These are phyloP conservation scores for Trypanosomatidae sp. DNA, from an alignment of 208 protist species.

Conservation along the genomic window DNA sequence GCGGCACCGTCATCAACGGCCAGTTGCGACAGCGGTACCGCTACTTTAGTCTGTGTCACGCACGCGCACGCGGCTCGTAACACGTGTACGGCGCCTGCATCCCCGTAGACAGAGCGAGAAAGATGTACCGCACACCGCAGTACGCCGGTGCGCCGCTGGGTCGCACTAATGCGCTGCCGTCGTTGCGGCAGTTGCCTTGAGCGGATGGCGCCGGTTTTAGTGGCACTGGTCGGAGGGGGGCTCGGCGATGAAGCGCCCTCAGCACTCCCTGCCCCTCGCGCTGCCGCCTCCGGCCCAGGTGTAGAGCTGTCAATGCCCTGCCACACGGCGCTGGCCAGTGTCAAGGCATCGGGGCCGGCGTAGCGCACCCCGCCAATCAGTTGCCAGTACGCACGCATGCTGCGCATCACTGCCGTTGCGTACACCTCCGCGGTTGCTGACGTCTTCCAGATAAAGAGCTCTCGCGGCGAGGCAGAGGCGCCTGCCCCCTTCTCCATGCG, in stretches of 20 bases:
- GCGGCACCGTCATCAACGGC: neutral
- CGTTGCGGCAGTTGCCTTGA: neutral
- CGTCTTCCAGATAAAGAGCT: conserved; percentile 14
- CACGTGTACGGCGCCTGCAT: conserved; percentile 21
- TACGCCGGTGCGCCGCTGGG: conserved; percentile 20
- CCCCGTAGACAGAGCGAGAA: conserved; percentile 26
- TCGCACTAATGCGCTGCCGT: conserved; percentile 2
- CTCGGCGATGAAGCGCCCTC: neutral
- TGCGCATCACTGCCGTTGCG: conserved; percentile 19
- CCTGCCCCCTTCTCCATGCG: neutral
- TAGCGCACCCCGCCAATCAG: conserved; percentile 38
- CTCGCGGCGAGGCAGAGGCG: conserved; percentile 1
- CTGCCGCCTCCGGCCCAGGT: neutral
- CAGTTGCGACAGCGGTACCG: conserved; percentile 8
- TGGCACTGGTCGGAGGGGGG: neutral
- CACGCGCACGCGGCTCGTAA: conserved; percentile 34
- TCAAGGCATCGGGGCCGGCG: conserved; percentile 14
- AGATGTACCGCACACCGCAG: conserved; percentile 31
- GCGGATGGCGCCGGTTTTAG: neutral
- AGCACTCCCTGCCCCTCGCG: neutral
- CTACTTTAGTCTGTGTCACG: conserved; percentile 10
- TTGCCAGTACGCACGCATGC: conserved; percentile 20
- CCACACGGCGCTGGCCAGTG: conserved; percentile 17
- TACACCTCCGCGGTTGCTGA: conserved; percentile 12
- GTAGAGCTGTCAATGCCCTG: neutral